Evolutionary conservation across 768 basidiomycete genomes (phyloP).

Genomic region (Paxillus involutus): DNA sequence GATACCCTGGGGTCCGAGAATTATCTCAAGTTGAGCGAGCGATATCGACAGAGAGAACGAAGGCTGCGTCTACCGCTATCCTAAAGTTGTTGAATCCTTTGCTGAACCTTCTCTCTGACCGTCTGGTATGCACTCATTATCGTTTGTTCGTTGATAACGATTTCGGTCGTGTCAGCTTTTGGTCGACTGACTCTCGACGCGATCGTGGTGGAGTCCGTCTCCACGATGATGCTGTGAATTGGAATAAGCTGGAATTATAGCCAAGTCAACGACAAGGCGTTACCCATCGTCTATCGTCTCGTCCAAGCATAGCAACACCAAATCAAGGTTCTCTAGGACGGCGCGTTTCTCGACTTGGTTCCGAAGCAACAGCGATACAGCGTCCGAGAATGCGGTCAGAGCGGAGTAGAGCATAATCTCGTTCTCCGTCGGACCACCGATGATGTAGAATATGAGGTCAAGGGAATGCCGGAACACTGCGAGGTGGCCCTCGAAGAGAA

Average conservation of each 20-base stretch:
- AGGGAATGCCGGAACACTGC: conserved; percentile 92
- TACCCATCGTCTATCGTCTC: conserved; percentile 99
- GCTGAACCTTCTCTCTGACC: conserved; percentile 81
- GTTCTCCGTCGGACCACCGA: conserved; percentile 86
- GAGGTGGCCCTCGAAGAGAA: conserved; percentile 87
- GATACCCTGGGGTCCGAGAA: background rate
- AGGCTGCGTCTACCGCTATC: conserved; percentile 25
- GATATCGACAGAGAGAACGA: conserved; percentile 10
- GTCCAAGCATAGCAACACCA: conserved; percentile 90
- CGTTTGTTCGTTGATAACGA: conserved; percentile 98
- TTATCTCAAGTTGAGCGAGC: background rate
- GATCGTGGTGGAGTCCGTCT: conserved; percentile 95
- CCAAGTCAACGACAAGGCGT: conserved; percentile 24
- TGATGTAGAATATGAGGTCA: conserved; percentile 93
- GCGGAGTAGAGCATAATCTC: conserved; percentile 94
- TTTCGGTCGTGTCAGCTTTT: conserved; percentile 90
- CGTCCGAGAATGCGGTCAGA: conserved; percentile 82
- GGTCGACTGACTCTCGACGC: conserved; percentile 92
- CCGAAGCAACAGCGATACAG: conserved; percentile 79
- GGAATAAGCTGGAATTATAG: conserved; percentile 8
- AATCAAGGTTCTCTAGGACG: conserved; percentile 90
- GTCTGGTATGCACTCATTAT: conserved; percentile 91
- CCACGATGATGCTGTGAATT: conserved; percentile 80
- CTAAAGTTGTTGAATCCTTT: conserved; percentile 78
- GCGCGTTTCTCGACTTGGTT: conserved; percentile 95